These are phyloP conservation scores for Diaporthe nobilis DNA, from an alignment of 2,329 filamentous ascomycete genomes.

Conservation along the genomic window DNA sequence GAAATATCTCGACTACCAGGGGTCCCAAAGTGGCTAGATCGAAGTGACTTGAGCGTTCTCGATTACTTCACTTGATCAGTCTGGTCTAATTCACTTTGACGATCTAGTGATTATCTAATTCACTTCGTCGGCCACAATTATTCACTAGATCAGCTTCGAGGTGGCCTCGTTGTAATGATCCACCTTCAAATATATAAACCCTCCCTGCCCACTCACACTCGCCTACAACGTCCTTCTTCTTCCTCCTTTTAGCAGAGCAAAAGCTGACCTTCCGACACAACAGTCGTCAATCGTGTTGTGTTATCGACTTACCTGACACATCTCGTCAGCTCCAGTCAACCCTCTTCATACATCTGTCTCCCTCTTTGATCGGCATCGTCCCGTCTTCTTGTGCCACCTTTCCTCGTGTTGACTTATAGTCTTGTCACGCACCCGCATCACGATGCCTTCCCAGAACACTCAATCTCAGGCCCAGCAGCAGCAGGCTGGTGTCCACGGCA, in stretches of 20 bases:
- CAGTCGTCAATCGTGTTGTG: neutral
- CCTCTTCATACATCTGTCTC: neutral
- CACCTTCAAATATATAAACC: neutral
- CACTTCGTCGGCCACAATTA: neutral
- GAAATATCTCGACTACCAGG: neutral
- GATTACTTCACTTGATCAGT: neutral
- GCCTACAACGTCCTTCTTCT: neutral
- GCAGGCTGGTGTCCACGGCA: neutral
- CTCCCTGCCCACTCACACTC: neutral
- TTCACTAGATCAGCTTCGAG: neutral
- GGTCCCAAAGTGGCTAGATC: neutral
- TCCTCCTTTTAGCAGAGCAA: neutral
- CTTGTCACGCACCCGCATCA: neutral
- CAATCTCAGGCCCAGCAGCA: neutral
- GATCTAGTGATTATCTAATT: too few species aligned
- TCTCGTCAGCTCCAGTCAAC: neutral
- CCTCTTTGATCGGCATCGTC: neutral
- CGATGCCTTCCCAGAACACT: neutral
- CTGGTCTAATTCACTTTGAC: too few species aligned
- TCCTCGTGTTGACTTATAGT: neutral
- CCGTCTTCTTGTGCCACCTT: neutral
- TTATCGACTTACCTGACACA: neutral
- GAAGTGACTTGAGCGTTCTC: neutral
- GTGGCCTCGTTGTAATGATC: too few species aligned
- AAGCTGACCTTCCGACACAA: neutral